These are phyloP conservation scores for Selenicereus undatus DNA, from an alignment of 148 eudicot species.

Conservation along the genomic window DNA sequence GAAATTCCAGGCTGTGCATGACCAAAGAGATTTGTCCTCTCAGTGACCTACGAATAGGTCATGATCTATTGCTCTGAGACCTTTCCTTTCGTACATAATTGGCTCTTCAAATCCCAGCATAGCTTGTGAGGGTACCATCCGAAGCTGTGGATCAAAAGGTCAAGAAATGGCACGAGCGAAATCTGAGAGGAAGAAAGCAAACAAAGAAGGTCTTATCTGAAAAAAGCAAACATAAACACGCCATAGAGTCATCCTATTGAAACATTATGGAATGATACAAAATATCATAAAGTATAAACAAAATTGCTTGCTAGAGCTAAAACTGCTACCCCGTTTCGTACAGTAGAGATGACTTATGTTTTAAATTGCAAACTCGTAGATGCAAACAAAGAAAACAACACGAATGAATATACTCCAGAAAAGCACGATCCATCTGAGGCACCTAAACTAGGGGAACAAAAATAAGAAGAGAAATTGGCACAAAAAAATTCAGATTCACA, in stretches of 20 bases:
- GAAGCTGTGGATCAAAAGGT: too few relatives aligned
- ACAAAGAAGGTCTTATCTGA: background rate
- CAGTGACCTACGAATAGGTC: slow-evolving; percentile 9
- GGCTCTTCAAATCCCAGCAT: background rate
- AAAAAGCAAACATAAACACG: background rate
- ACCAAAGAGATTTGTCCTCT: background rate
- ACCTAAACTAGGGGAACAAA: too few relatives aligned
- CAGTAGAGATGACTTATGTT: background rate
- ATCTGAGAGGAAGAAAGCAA: background rate
- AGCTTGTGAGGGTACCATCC: background rate
- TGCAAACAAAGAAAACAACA: background rate
- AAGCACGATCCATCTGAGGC: background rate
- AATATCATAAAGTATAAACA: background rate
- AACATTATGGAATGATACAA: background rate
- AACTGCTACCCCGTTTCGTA: background rate
- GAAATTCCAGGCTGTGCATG: slow-evolving; percentile 24
- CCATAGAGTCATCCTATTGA: too few relatives aligned
- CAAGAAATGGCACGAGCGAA: background rate
- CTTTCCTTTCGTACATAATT: background rate
- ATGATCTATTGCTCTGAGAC: background rate
- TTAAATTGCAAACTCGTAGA: background rate
- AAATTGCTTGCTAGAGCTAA: background rate
- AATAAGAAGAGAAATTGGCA: background rate
- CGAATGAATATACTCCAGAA: too few relatives aligned
- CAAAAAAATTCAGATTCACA: background rate